A percentile compares a stretch with the other conserved stretches of the same genome.
Evolutionary conservation across 2,329 filamentous ascomycete species (phyloP).

Genomic region (Aspergillus costaricaensis): DNA sequence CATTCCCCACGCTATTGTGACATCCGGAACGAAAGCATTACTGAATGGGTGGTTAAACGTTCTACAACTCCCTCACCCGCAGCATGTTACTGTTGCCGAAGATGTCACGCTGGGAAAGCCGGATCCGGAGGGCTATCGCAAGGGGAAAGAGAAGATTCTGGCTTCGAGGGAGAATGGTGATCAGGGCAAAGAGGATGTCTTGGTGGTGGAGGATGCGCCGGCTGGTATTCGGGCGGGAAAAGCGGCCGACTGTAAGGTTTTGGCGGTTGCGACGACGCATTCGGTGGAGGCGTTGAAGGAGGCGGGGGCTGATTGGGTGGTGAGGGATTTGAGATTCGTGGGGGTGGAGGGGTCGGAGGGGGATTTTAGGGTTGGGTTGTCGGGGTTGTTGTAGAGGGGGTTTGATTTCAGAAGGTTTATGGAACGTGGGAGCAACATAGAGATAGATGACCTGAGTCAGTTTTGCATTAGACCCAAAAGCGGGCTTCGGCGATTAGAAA

Average conservation of each 20-base stretch:
- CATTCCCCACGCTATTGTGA: conserved; percentile 4
- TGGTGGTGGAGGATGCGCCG: conserved; percentile 7
- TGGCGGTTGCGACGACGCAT: conserved; percentile 7
- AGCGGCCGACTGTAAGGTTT: background rate
- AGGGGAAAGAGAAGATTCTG: background rate
- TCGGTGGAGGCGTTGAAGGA: background rate
- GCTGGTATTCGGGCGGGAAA: conserved; percentile 4
- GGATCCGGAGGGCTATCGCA: conserved; percentile 10
- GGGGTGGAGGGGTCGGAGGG: background rate
- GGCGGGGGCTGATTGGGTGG: conserved; percentile 5
- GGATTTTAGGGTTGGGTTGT: background rate
- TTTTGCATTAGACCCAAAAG: too few species aligned
- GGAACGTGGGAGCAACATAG: background rate
- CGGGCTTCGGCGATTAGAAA: too few species aligned
- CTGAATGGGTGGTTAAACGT: conserved; percentile 4
- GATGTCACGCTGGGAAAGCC: conserved; percentile 10
- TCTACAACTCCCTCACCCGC: conserved; percentile 4
- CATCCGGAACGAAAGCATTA: background rate
- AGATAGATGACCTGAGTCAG: too few species aligned
- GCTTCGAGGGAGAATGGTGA: background rate
- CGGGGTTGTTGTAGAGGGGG: background rate
- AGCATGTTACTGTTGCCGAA: conserved; percentile 2
- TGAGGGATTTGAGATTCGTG: background rate
- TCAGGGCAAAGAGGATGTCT: background rate
- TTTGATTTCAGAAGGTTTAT: too few species aligned